Evolutionary conservation across 2,329 filamentous ascomycete genomes (phyloP).

Genomic region (Fusarium fracticaudum): DNA sequence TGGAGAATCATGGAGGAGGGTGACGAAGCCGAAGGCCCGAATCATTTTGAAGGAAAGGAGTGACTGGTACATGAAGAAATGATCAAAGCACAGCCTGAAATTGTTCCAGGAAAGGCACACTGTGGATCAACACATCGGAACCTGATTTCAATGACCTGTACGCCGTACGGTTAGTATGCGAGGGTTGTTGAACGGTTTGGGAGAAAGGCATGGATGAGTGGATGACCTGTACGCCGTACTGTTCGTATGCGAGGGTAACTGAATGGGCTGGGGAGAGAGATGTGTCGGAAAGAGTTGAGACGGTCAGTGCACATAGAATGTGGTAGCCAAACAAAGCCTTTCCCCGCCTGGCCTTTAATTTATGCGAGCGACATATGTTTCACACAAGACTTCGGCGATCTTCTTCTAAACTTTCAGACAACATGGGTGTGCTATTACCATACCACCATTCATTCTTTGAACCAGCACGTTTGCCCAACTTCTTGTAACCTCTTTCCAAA

Average conservation of each 20-base stretch:
- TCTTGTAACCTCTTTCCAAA: too few species aligned
- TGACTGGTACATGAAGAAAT: neutral
- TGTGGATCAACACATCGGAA: fast-evolving
- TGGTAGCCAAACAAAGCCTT: too few species aligned
- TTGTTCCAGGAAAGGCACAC: neutral
- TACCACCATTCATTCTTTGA: too few species aligned
- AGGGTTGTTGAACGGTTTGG: fast-evolving
- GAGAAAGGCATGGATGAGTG: neutral
- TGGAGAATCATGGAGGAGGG: neutral
- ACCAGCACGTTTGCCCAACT: too few species aligned
- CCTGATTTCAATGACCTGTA: neutral
- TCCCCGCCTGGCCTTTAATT: too few species aligned
- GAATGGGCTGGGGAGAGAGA: fast-evolving
- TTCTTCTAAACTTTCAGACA: too few species aligned
- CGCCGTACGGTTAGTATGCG: neutral
- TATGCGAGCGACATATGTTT: too few species aligned
- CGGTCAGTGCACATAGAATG: too few species aligned
- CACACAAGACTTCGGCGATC: too few species aligned
- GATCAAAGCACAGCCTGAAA: neutral
- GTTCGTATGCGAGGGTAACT: neutral
- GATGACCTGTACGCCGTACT: neutral
- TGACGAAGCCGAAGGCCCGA: neutral
- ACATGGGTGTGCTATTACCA: too few species aligned
- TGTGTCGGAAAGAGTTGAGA: too few species aligned
- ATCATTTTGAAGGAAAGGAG: neutral